Percentiles rank a stretch among this genome's conserved stretches.
Conservation (phyloP, 2,329 filamentous ascomycete species). For the Paecilomyces formosus region DNA sequence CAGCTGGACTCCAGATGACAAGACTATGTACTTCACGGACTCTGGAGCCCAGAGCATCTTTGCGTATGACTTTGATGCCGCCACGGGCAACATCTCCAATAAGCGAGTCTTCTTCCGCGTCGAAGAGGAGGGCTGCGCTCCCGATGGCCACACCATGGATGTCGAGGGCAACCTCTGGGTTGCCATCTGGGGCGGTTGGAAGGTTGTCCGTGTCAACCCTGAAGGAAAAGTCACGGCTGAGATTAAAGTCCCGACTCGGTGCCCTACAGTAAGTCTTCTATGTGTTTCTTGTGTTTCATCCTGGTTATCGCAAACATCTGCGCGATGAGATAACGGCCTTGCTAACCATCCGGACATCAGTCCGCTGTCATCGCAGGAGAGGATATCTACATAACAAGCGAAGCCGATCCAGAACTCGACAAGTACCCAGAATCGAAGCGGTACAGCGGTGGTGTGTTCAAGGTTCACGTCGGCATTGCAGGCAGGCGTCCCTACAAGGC, state of each 20-base stretch:
- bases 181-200: slow-evolving; percentile 70
- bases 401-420: slow-evolving; percentile 60
- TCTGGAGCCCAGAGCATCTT: slow-evolving; percentile 64
- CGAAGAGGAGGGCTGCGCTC: slow-evolving; percentile 51
- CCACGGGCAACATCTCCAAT: slow-evolving; percentile 59
- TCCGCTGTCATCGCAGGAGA: slow-evolving; percentile 73
- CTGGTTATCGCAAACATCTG: not conserved
- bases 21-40: slow-evolving; percentile 77
- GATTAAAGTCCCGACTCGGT: slow-evolving; percentile 64
- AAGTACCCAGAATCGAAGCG: slow-evolving; percentile 54
- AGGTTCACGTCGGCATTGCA: slow-evolving; percentile 65
- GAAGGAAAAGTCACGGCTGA: slow-evolving; percentile 65
- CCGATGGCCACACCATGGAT: slow-evolving; percentile 82
- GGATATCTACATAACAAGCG: slow-evolving; percentile 71
- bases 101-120: slow-evolving; percentile 67
- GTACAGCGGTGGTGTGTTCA: slow-evolving; percentile 66
- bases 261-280: not conserved
- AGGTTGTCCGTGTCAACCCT: slow-evolving; percentile 66
- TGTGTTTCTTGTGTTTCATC: not conserved
- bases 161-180: slow-evolving; percentile 82
- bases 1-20: slow-evolving; percentile 66
- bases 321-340: not conserved
- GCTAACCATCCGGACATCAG: slow-evolving; percentile 51
- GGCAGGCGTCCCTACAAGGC: slow-evolving; percentile 54
- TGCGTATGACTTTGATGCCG: slow-evolving; percentile 63